phyloP scores from a whole-genome alignment of 2,329 filamentous ascomycete genomes.

The Simplicillium sp. region DNA sequence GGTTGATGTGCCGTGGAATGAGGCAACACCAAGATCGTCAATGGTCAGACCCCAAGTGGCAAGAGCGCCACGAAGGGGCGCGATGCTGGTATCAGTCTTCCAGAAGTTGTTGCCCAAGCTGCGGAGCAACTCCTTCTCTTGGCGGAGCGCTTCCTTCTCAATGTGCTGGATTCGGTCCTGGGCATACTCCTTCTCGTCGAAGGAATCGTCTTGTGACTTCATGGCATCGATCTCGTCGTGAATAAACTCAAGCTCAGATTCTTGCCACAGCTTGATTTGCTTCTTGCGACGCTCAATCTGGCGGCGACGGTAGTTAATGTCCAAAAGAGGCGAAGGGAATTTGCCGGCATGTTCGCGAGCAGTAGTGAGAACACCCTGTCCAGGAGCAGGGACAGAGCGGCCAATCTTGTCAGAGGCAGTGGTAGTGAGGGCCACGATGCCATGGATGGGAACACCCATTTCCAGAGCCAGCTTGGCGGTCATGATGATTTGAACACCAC shows the following conservation, averaged over 20 bases:
- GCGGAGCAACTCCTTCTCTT: conserved; percentile 86
- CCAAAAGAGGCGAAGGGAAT: conserved; percentile 89
- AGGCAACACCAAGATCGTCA: conserved; percentile 88
- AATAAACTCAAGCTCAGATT: conserved; percentile 85
- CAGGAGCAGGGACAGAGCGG: conserved; percentile 90
- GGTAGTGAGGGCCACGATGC: conserved; percentile 83
- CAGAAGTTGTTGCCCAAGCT: conserved; percentile 98
- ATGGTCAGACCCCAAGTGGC: conserved; percentile 98
- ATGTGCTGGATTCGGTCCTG: conserved; percentile 80
- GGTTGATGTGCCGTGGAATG: conserved; percentile 97
- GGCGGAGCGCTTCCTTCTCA: conserved; percentile 72
- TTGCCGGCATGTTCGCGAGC: conserved; percentile 85
- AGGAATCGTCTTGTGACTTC: conserved; percentile 65
- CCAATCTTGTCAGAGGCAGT: conserved; percentile 99
- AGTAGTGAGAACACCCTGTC: conserved; percentile 92
- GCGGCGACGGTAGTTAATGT: conserved; percentile 94
- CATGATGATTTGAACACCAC: conserved; percentile 98
- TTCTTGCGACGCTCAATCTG: conserved; percentile 90
- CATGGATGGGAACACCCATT: conserved; percentile 97
- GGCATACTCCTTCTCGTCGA: conserved; percentile 77
- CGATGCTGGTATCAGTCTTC: conserved; percentile 90
- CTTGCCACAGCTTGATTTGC: conserved; percentile 94
- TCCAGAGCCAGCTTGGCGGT: conserved; percentile 90
- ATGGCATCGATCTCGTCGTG: conserved; percentile 89
- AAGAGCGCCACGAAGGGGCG: conserved; percentile 87